A percentile compares a stretch with the other conserved stretches of the same genome.
These are phyloP conservation scores for Sphaerulina vaccinii DNA, from an alignment of 2,329 filamentous ascomycete species.

Conservation along the genomic window DNA sequence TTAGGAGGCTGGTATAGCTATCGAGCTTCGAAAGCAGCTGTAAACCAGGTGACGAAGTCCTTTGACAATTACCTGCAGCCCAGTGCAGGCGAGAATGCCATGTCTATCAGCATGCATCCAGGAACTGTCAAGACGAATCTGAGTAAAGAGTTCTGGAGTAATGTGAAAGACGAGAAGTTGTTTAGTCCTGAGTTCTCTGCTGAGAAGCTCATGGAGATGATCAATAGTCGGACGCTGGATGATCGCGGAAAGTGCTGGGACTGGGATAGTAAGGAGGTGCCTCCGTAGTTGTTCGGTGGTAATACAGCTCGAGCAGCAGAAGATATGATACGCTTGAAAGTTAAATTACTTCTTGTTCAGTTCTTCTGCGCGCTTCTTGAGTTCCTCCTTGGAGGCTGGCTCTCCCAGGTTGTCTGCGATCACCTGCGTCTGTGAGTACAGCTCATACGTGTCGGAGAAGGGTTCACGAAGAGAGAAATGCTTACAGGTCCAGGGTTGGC, in stretches of 20 bases:
- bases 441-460: background rate
- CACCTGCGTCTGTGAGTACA: conserved; percentile 7
- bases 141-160: conserved; percentile 69
- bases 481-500: conserved; percentile 46
- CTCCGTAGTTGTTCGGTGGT: conserved; percentile 49
- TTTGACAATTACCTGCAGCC: conserved; percentile 66
- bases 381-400: conserved; percentile 49
- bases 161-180: conserved; percentile 60
- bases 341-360: conserved; percentile 45
- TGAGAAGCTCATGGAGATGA: conserved; percentile 61
- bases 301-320: background rate
- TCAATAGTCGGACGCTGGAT: conserved; percentile 48
- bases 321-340: background rate
- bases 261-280: conserved; percentile 65
- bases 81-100: conserved; percentile 59
- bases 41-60: conserved; percentile 69
- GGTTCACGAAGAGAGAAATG: background rate
- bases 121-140: conserved; percentile 77
- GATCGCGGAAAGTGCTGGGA: conserved; percentile 67
- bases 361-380: conserved; percentile 52
- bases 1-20: conserved; percentile 82
- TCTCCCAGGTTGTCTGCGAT: conserved; percentile 46
- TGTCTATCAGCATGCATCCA: conserved; percentile 72
- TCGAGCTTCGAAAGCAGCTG: conserved; percentile 70
- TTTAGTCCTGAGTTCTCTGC: conserved; percentile 67